Evolutionary conservation across 2,329 filamentous ascomycete genomes (phyloP).

Genomic region (Alternaria conjuncta): DNA sequence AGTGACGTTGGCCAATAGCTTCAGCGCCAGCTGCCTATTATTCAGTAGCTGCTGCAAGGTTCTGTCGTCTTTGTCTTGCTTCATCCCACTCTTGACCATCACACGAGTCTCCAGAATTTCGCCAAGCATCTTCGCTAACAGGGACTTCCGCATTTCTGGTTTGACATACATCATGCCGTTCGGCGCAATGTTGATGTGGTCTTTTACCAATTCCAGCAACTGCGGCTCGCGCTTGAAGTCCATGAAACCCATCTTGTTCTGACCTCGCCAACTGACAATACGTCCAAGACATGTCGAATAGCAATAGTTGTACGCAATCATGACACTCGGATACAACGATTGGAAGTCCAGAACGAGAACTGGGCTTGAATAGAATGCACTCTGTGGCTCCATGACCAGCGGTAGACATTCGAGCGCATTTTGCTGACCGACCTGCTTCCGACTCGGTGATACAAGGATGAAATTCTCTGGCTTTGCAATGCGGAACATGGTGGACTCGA

Average conservation of each 20-base stretch:
- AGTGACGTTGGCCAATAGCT: conserved; percentile 97
- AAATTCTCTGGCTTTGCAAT: conserved; percentile 98
- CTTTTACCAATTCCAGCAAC: conserved; percentile 77
- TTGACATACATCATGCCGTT: conserved; percentile 98
- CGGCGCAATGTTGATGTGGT: conserved; percentile 88
- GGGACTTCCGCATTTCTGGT: conserved; percentile 81
- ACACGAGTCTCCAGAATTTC: conserved; percentile 95
- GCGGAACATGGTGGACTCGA: conserved; percentile 97
- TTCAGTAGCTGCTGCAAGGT: conserved; percentile 85
- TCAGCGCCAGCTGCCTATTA: conserved; percentile 91
- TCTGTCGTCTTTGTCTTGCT: conserved; percentile 86
- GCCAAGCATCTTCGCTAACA: conserved; percentile 93
- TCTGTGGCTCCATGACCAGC: conserved; percentile 96
- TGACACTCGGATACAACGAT: conserved; percentile 93
- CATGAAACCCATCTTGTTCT: conserved; percentile 92
- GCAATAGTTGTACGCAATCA: conserved; percentile 99
- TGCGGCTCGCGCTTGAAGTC: conserved; percentile 81
- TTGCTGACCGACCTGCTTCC: conserved; percentile 89
- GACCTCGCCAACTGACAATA: conserved; percentile 84
- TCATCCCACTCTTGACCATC: conserved; percentile 99
- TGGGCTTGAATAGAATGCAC: conserved; percentile 89
- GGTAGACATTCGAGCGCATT: conserved; percentile 95
- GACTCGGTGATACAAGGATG: conserved; percentile 84
- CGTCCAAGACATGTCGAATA: conserved; percentile 96
- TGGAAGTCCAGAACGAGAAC: conserved; percentile 94